Percentiles rank a stretch among this genome's conserved stretches.
Conservation (phyloP, 192 early-diverging fungal species). For the Backusella liffmaniae region DNA sequence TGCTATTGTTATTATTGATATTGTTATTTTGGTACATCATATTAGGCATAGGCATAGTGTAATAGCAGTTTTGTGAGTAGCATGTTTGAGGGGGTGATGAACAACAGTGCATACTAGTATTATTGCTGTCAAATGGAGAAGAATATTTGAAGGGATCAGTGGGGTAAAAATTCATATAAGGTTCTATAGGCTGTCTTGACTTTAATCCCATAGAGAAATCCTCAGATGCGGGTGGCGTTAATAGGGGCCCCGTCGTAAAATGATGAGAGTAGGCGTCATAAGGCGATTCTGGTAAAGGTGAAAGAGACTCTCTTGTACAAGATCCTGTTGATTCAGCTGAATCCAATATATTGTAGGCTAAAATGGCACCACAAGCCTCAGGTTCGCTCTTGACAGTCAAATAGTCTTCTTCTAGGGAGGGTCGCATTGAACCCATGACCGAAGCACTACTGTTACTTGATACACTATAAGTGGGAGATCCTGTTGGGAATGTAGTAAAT, state of each 20-base stretch:
- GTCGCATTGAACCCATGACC: slow-evolving; percentile 1
- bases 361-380: not conserved
- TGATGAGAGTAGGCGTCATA: slow-evolving; percentile 22
- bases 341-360: not conserved
- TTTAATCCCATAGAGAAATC: not conserved
- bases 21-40: not conserved
- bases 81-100: not conserved
- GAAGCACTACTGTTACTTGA: slow-evolving; percentile 6
- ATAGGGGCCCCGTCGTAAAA: slow-evolving; percentile 10
- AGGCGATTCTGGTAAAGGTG: slow-evolving; percentile 20
- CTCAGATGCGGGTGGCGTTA: slow-evolving; percentile 19
- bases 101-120: not conserved
- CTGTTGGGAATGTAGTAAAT: not conserved
- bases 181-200: not conserved
- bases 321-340: not conserved
- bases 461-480: slow-evolving; percentile 17
- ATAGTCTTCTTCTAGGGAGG: slow-evolving; percentile 8
- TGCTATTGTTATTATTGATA: not conserved
- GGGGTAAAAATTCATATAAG: not conserved
- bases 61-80: not conserved
- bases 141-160: not conserved
- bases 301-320: not conserved
- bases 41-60: not conserved
- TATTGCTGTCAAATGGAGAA: not conserved
- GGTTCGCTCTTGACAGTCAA: not conserved